Percentiles rank a stretch among this genome's conserved stretches.
Conservation (phyloP, 106 monocot genomes). For the Dactylorhiza incarnata region DNA sequence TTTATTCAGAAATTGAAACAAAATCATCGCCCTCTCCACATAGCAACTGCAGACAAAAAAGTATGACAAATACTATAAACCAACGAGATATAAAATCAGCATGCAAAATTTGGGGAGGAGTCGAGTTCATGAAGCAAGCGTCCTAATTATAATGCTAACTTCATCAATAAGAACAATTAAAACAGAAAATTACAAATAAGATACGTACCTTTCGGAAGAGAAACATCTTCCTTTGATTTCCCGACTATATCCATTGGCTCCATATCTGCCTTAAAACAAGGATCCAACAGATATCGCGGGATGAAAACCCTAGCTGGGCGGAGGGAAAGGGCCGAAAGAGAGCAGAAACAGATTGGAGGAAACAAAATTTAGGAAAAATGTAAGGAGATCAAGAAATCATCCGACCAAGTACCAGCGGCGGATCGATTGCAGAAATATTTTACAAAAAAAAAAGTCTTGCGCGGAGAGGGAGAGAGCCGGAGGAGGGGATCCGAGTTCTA, state of each 20-base stretch:
- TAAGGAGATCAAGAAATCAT: background rate
- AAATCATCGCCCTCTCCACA: too few relatives aligned
- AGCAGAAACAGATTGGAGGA: background rate
- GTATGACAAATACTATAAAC: too few relatives aligned
- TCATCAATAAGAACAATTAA: too few relatives aligned
- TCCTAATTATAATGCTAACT: too few relatives aligned
- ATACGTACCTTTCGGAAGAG: conserved; percentile 59
- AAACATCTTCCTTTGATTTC: conserved; percentile 71
- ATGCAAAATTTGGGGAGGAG: too few relatives aligned
- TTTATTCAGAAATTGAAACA: too few relatives aligned
- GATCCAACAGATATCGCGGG: background rate
- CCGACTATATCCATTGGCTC: conserved; percentile 76
- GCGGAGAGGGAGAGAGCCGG: background rate
- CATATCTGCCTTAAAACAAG: conserved; percentile 16
- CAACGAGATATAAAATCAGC: too few relatives aligned
- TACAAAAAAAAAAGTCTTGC: background rate
- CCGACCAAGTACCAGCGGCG: background rate
- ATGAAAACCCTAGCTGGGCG: background rate
- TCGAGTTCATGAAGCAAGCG: too few relatives aligned
- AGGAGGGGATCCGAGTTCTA: background rate
- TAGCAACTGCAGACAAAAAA: too few relatives aligned
- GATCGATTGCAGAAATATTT: background rate
- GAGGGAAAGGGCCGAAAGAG: background rate
- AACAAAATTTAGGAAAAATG: background rate
- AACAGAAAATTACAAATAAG: background rate